phyloP scores from a whole-genome alignment of 192 early-diverging fungal species.

The Coemansia sp. region DNA sequence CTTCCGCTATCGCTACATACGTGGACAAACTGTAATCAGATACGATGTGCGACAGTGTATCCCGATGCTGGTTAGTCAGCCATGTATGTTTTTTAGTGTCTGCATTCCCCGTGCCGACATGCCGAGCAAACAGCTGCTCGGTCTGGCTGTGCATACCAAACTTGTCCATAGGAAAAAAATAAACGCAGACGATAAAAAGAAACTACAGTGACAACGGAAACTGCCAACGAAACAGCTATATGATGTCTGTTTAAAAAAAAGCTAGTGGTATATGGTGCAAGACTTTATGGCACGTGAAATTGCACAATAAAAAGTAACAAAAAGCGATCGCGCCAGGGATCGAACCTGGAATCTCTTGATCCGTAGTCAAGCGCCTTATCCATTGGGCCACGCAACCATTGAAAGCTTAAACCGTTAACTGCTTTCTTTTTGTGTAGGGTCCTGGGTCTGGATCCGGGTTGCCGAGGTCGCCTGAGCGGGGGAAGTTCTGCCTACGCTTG shows the following conservation, averaged over 20 bases:
- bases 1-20: constrained; percentile 46
- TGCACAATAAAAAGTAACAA: neutral
- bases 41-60: constrained; percentile 50
- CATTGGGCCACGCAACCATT: constrained; percentile 27
- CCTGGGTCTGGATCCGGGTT: too few species aligned
- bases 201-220: too few species aligned
- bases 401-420: too few species aligned
- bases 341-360: constrained; percentile 17
- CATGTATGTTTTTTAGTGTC: constrained; percentile 50
- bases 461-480: too few species aligned
- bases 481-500: too few species aligned
- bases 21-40: constrained; percentile 43
- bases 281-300: neutral
- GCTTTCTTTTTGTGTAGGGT: too few species aligned
- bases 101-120: constrained; percentile 50
- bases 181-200: neutral
- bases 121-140: constrained; percentile 48
- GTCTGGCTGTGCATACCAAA: constrained; percentile 60
- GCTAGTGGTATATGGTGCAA: neutral
- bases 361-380: constrained; percentile 25
- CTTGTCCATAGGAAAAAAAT: constrained; percentile 31
- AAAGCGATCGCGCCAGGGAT: constrained; percentile 15
- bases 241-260: neutral
- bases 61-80: constrained; percentile 54
- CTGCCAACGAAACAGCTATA: too few species aligned